A percentile compares a stretch with the other conserved stretches of the same genome.
phyloP scores from a whole-genome alignment of 768 basidiomycete species.

The Neoboletus subvelutipes region DNA sequence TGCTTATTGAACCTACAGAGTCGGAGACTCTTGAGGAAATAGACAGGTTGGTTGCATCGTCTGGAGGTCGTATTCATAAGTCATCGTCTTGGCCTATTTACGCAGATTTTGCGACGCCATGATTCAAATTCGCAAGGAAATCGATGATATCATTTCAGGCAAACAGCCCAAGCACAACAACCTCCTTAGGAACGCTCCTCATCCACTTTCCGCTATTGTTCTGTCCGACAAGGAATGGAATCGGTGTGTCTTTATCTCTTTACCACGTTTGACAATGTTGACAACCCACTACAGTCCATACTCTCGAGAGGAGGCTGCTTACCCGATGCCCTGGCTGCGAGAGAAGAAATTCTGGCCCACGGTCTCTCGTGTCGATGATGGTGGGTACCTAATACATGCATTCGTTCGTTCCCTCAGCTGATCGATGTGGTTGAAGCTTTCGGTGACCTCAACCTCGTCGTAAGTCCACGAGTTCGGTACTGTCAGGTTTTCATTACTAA shows the following conservation, averaged over 20 bases:
- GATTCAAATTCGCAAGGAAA: conserved; percentile 94
- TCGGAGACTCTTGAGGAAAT: conserved; percentile 93
- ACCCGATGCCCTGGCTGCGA: conserved; percentile 77
- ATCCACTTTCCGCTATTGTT: conserved; percentile 74
- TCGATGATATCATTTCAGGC: conserved; percentile 81
- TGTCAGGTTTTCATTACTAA: conserved; percentile 9
- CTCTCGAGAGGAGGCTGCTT: conserved; percentile 86
- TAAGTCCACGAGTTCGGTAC: conserved; percentile 41
- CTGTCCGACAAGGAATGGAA: conserved; percentile 84
- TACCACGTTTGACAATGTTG: conserved; percentile 1
- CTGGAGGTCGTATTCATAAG: background rate
- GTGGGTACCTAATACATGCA: conserved; percentile 43
- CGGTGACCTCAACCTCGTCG: conserved; percentile 88
- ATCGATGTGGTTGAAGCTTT: conserved; percentile 55
- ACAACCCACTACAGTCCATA: conserved; percentile 63
- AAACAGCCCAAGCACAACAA: conserved; percentile 92
- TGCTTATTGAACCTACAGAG: conserved; percentile 98
- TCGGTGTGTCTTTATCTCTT: conserved; percentile 46
- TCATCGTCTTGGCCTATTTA: background rate
- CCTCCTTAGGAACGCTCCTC: conserved; percentile 90
- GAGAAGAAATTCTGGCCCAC: conserved; percentile 98
- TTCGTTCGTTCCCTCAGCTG: background rate
- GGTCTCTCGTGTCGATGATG: conserved; percentile 89
- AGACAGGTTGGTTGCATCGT: conserved; percentile 55
- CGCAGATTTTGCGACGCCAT: conserved; percentile 95